Conservation (phyloP, 129 eudicot genomes). For the Smallanthus sonchifolius region DNA sequence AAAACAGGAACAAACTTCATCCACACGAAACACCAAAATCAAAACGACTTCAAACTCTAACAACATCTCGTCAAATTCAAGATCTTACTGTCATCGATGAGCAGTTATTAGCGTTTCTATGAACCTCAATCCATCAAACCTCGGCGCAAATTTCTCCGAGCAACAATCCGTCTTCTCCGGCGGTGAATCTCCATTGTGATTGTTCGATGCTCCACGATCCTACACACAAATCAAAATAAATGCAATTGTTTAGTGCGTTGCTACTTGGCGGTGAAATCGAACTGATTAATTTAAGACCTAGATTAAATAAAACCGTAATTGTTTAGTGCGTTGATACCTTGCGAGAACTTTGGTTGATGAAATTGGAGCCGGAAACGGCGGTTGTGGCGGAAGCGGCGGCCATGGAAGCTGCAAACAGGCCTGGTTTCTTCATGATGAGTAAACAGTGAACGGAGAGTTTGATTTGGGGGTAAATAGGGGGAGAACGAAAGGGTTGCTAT, state of each 20-base stretch:
- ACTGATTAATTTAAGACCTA: not conserved
- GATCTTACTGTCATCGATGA: slow-evolving; percentile 51
- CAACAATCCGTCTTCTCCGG: slow-evolving; percentile 29
- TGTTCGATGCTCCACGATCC: slow-evolving; percentile 30
- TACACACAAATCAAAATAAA: not conserved
- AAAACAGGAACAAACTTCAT: slow-evolving; percentile 24
- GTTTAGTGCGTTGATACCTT: slow-evolving; percentile 9
- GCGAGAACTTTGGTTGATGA: slow-evolving; percentile 9
- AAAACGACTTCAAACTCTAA: not conserved
- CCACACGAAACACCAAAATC: slow-evolving; percentile 22
- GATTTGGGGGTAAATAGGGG: not conserved
- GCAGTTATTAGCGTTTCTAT: slow-evolving; percentile 86
- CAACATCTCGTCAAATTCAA: not conserved
- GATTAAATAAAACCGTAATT: not conserved
- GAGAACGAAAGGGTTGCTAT: not conserved
- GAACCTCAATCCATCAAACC: slow-evolving; percentile 90
- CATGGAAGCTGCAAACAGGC: slow-evolving; percentile 28
- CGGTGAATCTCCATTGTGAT: slow-evolving; percentile 21
- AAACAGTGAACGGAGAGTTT: not conserved
- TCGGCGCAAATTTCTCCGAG: slow-evolving; percentile 73
- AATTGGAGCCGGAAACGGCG: slow-evolving; percentile 1
- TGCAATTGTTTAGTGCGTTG: not conserved
- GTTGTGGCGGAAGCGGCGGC: slow-evolving; percentile 34
- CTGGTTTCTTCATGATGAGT: slow-evolving; percentile 26
- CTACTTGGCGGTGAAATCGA: slow-evolving; percentile 15